Percentiles rank a stretch among this genome's conserved stretches.
These are phyloP conservation scores for Bipolaris bicolor DNA, from an alignment of 2,329 filamentous ascomycete species.

Conservation along the genomic window DNA sequence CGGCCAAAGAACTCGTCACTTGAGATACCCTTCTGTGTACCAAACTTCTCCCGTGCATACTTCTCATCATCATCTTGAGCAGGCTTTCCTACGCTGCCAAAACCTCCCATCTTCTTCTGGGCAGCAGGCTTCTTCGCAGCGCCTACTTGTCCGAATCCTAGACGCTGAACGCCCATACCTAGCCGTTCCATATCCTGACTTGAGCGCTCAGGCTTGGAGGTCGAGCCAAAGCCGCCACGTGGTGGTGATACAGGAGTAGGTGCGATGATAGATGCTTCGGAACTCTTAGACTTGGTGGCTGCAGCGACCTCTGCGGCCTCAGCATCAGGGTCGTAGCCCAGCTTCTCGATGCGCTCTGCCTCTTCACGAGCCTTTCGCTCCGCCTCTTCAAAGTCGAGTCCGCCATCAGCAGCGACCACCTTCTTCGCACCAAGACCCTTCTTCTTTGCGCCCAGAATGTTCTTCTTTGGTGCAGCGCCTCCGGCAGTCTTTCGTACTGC, in stretches of 20 bases:
- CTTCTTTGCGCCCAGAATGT: conserved; percentile 80
- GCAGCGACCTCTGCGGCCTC: conserved; percentile 59
- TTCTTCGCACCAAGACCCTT: conserved; percentile 70
- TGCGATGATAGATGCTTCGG: conserved; percentile 67
- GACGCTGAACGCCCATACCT: conserved; percentile 83
- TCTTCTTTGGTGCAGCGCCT: conserved; percentile 75
- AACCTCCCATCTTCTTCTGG: conserved; percentile 82
- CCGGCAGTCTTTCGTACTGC: conserved; percentile 78
- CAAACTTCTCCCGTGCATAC: conserved; percentile 88
- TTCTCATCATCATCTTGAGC: conserved; percentile 74
- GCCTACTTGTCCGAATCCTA: conserved; percentile 88
- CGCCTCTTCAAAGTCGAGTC: conserved; percentile 91
- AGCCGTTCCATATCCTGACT: conserved; percentile 84
- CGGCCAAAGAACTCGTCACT: conserved; percentile 99
- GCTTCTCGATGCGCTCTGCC: conserved; percentile 90
- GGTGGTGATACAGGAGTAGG: conserved; percentile 77
- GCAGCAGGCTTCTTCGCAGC: conserved; percentile 61
- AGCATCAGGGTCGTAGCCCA: conserved; percentile 93
- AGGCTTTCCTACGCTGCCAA: conserved; percentile 82
- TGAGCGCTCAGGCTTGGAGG: conserved; percentile 58
- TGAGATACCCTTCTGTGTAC: conserved; percentile 90
- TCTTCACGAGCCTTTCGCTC: conserved; percentile 98
- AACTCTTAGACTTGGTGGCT: conserved; percentile 48
- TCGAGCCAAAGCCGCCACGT: conserved; percentile 67
- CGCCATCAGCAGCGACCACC: conserved; percentile 67